Base-by-base conservation (phyloP, 1,139 yeast genomes). In the Spencermartinsiella ligniputridi region DNA sequence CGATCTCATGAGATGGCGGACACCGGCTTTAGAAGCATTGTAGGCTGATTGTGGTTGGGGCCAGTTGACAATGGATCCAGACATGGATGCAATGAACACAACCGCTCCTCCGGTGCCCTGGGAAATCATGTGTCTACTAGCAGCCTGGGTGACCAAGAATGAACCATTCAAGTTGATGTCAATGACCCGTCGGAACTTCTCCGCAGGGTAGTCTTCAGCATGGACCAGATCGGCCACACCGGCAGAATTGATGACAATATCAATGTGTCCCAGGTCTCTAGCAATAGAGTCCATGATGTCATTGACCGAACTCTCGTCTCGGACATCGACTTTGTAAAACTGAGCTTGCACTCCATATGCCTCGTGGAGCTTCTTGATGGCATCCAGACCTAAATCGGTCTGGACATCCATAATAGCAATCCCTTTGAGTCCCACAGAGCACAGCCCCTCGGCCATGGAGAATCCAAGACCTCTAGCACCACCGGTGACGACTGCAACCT, bases 181-280 rank as follows among this genome's bases (percentile, higher is more conserved):
- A 71, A 84, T 71, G 43, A 85, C 78, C 25, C 80, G 74, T 57
- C 86, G 84, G 54, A 89, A 88, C 66, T 83, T 84, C 51, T 71
- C 70, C 21, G 89, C 76, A 8, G 92, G 88, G 67, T 85, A 83
- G 52, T 82, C 86, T 63, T 83, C 90, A 40, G 94, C 92, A 40
- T 87, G 83, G 65, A 76, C 82, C 60, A 83, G 78, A 62, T 83
- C 90, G 61, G 88, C 84, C 62, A 84, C 84, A 39, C 94, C 89
- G 34, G 94, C 90, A 41, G 84, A 71, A 70, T 84, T 82, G 56
- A 83, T 76, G 53, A 83, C 74, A 48, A 83, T 67, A 58, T 80
- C 79, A 37, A 86, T 78, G 49, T 79, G 71, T 53, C 79, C 79
- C 41, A 75, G 75, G 61, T 81, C 87, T 54, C 72, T 76, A 42